Conservation (phyloP, 495 filamentous ascomycete genomes). For the Trichocladium antarcticum region DNA sequence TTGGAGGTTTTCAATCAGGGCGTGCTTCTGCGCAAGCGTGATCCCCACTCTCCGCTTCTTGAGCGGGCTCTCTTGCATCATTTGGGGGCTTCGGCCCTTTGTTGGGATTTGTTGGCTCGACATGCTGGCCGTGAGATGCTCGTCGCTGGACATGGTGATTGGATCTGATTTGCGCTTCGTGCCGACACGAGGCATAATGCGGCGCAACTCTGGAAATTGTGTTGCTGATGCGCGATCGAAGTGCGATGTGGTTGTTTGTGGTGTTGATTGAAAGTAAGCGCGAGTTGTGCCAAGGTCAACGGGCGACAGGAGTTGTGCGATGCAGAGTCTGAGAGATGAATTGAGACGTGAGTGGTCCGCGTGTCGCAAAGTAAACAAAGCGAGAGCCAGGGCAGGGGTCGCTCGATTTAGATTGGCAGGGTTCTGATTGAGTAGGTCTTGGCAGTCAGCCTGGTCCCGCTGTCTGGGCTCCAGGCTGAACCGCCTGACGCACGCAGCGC, state of each 20-base stretch:
- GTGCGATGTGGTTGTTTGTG: neutral
- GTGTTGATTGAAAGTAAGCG: neutral
- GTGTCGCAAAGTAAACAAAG: constrained; percentile 30
- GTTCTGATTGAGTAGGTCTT: neutral
- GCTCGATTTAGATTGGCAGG: neutral
- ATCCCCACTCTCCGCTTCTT: constrained; percentile 53
- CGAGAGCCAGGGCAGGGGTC: constrained; percentile 4
- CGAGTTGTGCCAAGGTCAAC: neutral
- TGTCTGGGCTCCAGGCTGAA: constrained; percentile 12
- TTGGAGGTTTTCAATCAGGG: constrained; percentile 83
- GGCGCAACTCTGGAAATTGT: neutral
- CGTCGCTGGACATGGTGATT: constrained; percentile 26
- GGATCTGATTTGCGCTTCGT: constrained; percentile 53
- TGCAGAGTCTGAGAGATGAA: constrained; percentile 1
- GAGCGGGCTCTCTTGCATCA: constrained; percentile 45
- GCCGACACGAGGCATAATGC: constrained; percentile 35
- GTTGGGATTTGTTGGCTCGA: constrained; percentile 31
- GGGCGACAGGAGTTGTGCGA: neutral
- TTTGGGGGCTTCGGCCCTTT: constrained; percentile 34
- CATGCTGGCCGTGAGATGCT: constrained; percentile 19
- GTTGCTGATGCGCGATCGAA: neutral
- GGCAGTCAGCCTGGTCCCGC: neutral
- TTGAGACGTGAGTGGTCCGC: constrained; percentile 8
- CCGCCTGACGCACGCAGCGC: constrained; percentile 18
- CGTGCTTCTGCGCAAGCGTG: constrained; percentile 71